Percentiles rank a stretch among this genome's conserved stretches.
These are phyloP conservation scores for Paraconiothyrium brasiliense DNA, from an alignment of 2,329 filamentous ascomycete genomes.

Conservation along the genomic window DNA sequence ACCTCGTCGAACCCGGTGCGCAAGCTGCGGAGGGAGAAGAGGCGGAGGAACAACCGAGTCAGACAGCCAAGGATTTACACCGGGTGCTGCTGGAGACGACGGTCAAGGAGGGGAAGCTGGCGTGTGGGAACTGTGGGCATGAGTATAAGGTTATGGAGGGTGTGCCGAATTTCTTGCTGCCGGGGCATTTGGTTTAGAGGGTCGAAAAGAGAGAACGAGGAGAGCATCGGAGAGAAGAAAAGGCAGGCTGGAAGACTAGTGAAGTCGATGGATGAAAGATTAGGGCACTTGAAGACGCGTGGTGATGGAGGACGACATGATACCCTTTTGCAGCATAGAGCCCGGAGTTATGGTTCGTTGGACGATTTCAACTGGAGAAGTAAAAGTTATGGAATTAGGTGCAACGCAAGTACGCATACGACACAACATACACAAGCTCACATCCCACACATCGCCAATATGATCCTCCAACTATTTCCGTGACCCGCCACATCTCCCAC, in stretches of 20 bases:
- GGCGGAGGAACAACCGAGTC: conserved; percentile 66
- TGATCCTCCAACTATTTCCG: neutral
- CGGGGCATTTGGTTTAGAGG: conserved; percentile 80
- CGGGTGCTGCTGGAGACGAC: conserved; percentile 86
- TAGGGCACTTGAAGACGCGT: neutral
- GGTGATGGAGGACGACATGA: conserved; percentile 25
- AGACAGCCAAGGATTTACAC: conserved; percentile 80
- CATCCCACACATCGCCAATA: neutral
- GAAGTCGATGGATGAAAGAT: too few species aligned
- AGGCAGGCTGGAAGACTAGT: neutral
- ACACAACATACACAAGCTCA: neutral
- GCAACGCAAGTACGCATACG: too few species aligned
- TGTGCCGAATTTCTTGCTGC: conserved; percentile 94
- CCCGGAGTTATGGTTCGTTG: conserved; percentile 9
- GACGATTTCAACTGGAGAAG: neutral
- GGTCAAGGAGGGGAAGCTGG: conserved; percentile 86
- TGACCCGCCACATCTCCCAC: neutral
- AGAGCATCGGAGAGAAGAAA: neutral
- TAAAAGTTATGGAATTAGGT: neutral
- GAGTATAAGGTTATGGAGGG: conserved; percentile 96
- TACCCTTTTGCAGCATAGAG: conserved; percentile 32
- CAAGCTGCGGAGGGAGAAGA: conserved; percentile 36
- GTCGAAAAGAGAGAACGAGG: neutral
- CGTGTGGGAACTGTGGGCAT: conserved; percentile 90
- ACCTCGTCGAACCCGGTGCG: conserved; percentile 36